Percentiles rank a stretch among this genome's conserved stretches.
Conservation (phyloP, 495 filamentous ascomycete species). For the Aspergillus nanangensis region DNA sequence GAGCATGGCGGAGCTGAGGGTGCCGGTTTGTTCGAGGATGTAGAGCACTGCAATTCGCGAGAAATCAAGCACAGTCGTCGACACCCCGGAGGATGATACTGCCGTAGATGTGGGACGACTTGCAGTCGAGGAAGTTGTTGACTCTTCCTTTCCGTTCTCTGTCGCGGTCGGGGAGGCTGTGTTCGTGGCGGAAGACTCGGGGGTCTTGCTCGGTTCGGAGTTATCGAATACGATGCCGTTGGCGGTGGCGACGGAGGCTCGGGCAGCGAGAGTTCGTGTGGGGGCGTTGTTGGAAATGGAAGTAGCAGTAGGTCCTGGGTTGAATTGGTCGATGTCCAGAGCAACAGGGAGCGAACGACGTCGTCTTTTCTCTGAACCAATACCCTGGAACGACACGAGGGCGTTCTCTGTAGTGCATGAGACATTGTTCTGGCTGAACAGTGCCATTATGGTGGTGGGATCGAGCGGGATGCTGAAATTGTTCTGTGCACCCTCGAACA, state of each 20-base stretch:
- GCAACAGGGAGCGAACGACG: conserved; percentile 19
- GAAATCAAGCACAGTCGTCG: conserved; percentile 37
- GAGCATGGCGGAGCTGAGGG: conserved; percentile 27
- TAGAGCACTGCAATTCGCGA: conserved; percentile 45
- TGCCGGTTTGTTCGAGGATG: conserved; percentile 45
- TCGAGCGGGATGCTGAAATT: conserved; percentile 77
- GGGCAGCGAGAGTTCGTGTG: conserved; percentile 24
- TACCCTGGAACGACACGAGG: conserved; percentile 73
- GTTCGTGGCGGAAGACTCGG: conserved; percentile 1
- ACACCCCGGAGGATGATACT: conserved; percentile 11
- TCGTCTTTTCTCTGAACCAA: conserved; percentile 17
- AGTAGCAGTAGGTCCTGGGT: conserved; percentile 5
- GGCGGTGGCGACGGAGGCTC: conserved; percentile 29
- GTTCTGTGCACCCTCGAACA: conserved; percentile 57
- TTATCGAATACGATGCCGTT: conserved; percentile 43
- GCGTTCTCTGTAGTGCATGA: conserved; percentile 80
- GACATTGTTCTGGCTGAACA: conserved; percentile 69
- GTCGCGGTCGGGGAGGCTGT: conserved; percentile 10
- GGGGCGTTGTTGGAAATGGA: conserved; percentile 5
- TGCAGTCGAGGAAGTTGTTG: too few species aligned
- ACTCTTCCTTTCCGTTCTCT: conserved; percentile 3
- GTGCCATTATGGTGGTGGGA: conserved; percentile 58
- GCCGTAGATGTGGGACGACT: conserved; percentile 17
- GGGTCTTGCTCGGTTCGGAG: background rate
- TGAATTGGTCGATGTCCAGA: background rate